These are phyloP conservation scores for Schizophyllum amplum DNA, from an alignment of 1,284 basidiomycete species.

Conservation along the genomic window DNA sequence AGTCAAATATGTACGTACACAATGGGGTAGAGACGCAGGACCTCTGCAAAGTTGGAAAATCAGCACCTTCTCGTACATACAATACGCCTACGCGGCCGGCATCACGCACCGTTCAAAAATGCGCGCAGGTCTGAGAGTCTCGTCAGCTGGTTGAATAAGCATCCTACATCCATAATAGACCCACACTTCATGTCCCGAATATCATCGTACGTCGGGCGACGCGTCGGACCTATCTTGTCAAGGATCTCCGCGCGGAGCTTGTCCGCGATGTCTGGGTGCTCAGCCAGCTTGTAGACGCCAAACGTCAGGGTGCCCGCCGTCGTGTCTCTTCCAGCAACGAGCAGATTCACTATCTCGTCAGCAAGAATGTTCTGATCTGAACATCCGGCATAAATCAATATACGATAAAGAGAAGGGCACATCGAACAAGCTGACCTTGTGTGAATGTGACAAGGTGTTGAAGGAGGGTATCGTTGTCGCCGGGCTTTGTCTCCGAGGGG, in stretches of 20 bases:
- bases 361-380: too few species aligned
- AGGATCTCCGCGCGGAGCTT: constrained; percentile 28
- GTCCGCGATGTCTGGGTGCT: constrained; percentile 22
- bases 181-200: too few species aligned
- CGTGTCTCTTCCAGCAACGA: constrained; percentile 34
- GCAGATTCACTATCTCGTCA: constrained; percentile 33
- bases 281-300: constrained; percentile 27
- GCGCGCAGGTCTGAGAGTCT: constrained; percentile 27
- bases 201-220: too few species aligned
- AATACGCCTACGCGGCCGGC: neutral
- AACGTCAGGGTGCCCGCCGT: constrained; percentile 26
- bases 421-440: too few species aligned
- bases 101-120: constrained; percentile 13
- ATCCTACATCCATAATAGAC: too few species aligned
- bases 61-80: neutral
- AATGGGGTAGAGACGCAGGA: constrained; percentile 9
- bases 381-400: constrained; percentile 12
- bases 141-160: constrained; percentile 23
- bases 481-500: neutral
- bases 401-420: neutral
- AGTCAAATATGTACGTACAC: constrained; percentile 8
- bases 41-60: constrained; percentile 1
- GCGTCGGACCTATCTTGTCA: constrained; percentile 17
- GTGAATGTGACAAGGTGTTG: too few species aligned
- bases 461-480: too few species aligned